phyloP scores from a whole-genome alignment of 1,284 basidiomycete genomes.

The Megacollybia platyphylla region DNA sequence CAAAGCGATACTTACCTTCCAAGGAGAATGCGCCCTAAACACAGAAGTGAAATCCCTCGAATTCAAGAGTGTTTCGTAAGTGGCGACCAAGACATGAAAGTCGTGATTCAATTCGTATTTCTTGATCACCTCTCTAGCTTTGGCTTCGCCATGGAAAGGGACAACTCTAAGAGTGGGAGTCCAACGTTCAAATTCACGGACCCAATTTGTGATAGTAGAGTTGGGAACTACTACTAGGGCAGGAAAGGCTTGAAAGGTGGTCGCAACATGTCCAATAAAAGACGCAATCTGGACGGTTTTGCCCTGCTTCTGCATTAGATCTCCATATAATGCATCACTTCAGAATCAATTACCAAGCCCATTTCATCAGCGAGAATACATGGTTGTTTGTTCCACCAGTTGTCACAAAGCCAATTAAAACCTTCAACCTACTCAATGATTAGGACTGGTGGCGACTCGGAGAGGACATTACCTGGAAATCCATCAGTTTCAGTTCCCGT shows the following conservation, averaged over 20 bases:
- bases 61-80: slow-evolving; percentile 72
- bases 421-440: slow-evolving; percentile 58
- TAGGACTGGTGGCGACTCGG: neutral
- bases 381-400: slow-evolving; percentile 80
- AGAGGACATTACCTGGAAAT: slow-evolving; percentile 53
- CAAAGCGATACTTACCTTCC: slow-evolving; percentile 47
- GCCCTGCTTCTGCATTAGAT: slow-evolving; percentile 33
- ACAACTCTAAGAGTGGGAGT: slow-evolving; percentile 72
- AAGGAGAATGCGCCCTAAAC: slow-evolving; percentile 74
- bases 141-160: slow-evolving; percentile 71
- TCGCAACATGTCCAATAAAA: slow-evolving; percentile 71
- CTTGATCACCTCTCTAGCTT: slow-evolving; percentile 72
- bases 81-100: slow-evolving; percentile 80
- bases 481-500: slow-evolving; percentile 58
- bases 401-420: slow-evolving; percentile 85
- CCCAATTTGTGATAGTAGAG: slow-evolving; percentile 83
- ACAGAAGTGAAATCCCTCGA: slow-evolving; percentile 56
- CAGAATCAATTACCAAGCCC: slow-evolving; percentile 55
- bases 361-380: slow-evolving; percentile 98
- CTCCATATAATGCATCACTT: slow-evolving; percentile 1
- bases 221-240: slow-evolving; percentile 90
- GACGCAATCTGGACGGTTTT: slow-evolving; percentile 91
- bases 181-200: slow-evolving; percentile 88
- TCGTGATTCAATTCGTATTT: slow-evolving; percentile 72
- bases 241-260: slow-evolving; percentile 54